Conservation (phyloP, 139 green algal species). For the Pleodorina starrii region DNA sequence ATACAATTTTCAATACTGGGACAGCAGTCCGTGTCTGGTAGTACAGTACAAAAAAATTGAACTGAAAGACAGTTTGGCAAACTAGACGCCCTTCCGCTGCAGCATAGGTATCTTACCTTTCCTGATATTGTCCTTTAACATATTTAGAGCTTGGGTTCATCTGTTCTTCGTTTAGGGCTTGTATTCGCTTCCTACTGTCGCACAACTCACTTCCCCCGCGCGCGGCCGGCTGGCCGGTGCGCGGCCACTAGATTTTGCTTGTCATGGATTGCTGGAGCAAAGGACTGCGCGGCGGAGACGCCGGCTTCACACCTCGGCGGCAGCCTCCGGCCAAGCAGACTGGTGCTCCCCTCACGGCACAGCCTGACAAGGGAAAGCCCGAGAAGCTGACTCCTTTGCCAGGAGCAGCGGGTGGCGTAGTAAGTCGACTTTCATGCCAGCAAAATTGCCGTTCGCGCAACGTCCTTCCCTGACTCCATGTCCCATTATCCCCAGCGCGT, state of each 20-base stretch:
- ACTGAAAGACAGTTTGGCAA: no score
- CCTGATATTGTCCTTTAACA: neutral
- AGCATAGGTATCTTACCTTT: no score
- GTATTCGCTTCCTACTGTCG: no score
- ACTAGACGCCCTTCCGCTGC: no score
- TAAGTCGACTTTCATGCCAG: neutral
- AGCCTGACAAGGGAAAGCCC: neutral
- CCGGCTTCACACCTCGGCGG: neutral
- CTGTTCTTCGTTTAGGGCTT: no score
- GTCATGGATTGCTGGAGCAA: constrained; percentile 27
- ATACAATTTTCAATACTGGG: no score
- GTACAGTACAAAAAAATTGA: no score
- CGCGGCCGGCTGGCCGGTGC: neutral
- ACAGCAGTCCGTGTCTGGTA: no score
- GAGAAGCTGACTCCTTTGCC: neutral
- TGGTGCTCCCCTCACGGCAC: neutral
- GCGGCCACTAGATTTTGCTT: neutral
- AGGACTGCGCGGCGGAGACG: constrained; percentile 3
- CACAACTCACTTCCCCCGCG: no score
- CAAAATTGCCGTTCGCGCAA: neutral
- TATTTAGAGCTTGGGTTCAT: neutral
- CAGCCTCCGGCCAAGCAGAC: neutral
- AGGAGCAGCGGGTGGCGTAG: neutral
- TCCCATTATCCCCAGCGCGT: no score
- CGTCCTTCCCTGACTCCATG: no score